Base-by-base conservation (phyloP, 805 yeast genomes). In the Yarrowia porcina region DNA sequence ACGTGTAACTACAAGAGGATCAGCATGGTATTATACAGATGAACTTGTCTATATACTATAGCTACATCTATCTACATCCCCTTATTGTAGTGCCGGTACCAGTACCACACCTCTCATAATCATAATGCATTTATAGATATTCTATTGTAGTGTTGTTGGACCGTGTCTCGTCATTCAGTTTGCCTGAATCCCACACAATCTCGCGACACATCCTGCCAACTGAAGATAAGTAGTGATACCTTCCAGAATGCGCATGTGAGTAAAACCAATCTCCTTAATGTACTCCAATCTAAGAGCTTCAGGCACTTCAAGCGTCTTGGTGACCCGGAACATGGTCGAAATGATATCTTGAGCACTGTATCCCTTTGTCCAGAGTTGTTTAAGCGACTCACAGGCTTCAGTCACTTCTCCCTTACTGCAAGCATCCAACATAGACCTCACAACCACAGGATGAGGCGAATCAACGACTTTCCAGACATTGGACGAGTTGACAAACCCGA, bases 381-480 rank as follows among this genome's bases (percentile, higher is more conserved):
- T 84, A 67, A 94, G 80, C 42, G 83, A 79, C 11, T 77, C 82
- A 12, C 91, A 71, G 1, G 96, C 86, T 4, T 78, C 82, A 64
- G 91, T 96, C 30, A 90, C 80, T 17, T 81, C 76, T 17, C 78
- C 73, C 45, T 63, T 20, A 13, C 64, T 52, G 63, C 79, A 74
- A 1, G 81, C 79, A 35, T 77, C 74, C 57, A 88, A 73, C 85
- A 88, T 86, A 68, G 84, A 84, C 68, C 84, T 84, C 38, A 94
- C 87, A 5, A 89, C 85, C 56, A 91, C 74, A 0, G 99, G 99
- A 75, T 94, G 98, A 2, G 99, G 99, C 61, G 91, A 88, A 73
- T 94, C 99, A 2, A 94, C 98, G 64, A 94, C 89, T 72, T 88
- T 90, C 80, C 91, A 94, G 17, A 94, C 99, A 69, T 92, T 93